These are phyloP conservation scores for Aspergillus sclerotioniger DNA, from an alignment of 495 filamentous ascomycete species.

Conservation along the genomic window DNA sequence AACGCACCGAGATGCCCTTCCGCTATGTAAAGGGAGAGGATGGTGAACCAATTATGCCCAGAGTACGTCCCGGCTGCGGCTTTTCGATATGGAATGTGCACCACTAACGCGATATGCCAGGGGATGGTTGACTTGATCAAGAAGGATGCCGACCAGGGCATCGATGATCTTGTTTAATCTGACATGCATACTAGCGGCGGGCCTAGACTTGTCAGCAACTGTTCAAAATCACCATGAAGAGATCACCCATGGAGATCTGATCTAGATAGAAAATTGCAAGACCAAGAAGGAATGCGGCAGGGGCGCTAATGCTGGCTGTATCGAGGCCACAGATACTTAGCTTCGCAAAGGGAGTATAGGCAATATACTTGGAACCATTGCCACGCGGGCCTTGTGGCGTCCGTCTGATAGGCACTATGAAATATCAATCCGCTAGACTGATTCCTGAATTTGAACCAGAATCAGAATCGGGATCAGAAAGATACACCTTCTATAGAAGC, in stretches of 20 bases:
- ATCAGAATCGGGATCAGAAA: too few relatives aligned
- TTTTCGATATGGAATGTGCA: neutral
- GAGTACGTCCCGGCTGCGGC: constrained; percentile 50
- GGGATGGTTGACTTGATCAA: constrained; percentile 94
- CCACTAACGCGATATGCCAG: constrained; percentile 39
- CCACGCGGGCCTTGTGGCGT: too few relatives aligned
- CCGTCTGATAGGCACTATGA: too few relatives aligned
- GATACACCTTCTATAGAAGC: neutral
- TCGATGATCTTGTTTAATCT: constrained; percentile 77
- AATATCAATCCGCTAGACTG: too few relatives aligned
- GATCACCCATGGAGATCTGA: neutral
- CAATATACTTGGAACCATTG: neutral
- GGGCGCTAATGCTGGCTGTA: neutral
- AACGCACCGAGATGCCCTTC: constrained; percentile 96
- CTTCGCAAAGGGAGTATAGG: neutral
- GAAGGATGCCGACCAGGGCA: constrained; percentile 86
- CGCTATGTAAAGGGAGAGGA: constrained; percentile 79
- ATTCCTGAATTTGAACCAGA: too few relatives aligned
- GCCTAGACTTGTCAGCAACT: neutral
- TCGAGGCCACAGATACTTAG: neutral
- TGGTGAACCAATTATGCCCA: constrained; percentile 84
- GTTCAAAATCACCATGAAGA: neutral
- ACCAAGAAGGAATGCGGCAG: too few relatives aligned
- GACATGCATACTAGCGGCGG: neutral
- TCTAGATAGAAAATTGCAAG: too few relatives aligned